Base-by-base conservation (phyloP, 1,139 yeast species). In the Suhomyces coccinellae region DNA sequence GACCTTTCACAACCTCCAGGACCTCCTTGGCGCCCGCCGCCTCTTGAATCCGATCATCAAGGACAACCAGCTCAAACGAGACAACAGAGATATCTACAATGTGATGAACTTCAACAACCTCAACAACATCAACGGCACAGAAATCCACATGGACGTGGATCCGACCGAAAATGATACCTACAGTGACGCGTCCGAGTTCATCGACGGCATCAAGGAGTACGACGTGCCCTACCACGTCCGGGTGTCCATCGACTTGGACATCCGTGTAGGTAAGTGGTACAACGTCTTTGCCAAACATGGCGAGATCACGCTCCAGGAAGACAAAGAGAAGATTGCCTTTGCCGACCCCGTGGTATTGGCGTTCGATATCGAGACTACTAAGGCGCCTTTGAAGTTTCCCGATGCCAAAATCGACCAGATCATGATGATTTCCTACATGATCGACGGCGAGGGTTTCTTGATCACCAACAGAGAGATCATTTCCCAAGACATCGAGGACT, bases 341-440 rank as follows among this genome's bases (percentile, higher is more conserved):
- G 97, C 99, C 5, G 99, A 95, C 62, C 99, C 99, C 0, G 97
- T 95, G 10, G 93, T 95, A 5, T 67, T 95, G 61, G 99, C 99
- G 0, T 95, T 88, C 61, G 99, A 95, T 77, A 95, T 95, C 45
- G 99, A 95, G 72, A 95, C 99, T 1, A 90, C 98, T 4, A 95
- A 95, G 63, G 90, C 95, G 14, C 98, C 99, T 1, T 76, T 95
- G 47, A 95, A 95, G 61, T 95, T 95, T 54, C 99, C 99, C 0
- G 99, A 89, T 59, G 80, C 97, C 4, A 75, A 86, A 16, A 75
- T 87, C n/a, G 99, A 95, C 68, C 96, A 89, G 65, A 79, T 95
- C 38, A 95, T 95, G 98, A 95, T 95, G 99, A 93, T 95, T 46
- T 95, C 99, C 2, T 95, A 95, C 65, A 95, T 95, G 99, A 90